These are phyloP conservation scores for Acanthamoeba lenticulata DNA, from an alignment of 208 protist species.

Conservation along the genomic window DNA sequence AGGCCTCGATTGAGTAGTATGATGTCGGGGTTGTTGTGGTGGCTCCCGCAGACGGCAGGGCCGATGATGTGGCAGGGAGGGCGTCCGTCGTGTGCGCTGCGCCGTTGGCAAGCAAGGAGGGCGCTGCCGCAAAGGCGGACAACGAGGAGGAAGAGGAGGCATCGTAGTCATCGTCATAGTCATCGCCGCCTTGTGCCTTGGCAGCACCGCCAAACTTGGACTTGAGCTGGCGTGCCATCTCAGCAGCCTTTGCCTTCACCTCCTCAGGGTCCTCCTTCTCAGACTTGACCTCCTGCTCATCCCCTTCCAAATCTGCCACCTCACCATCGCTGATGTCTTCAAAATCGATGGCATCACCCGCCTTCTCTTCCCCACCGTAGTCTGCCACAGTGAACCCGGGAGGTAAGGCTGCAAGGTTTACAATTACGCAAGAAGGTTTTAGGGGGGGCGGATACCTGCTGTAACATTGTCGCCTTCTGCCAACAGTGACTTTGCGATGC, in stretches of 20 bases:
- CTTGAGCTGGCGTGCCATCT: constrained; percentile 32
- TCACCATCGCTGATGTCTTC: constrained; percentile 13
- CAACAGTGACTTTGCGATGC: not conserved
- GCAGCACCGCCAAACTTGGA: not conserved
- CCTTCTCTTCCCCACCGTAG: constrained; percentile 32
- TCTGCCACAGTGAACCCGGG: not conserved
- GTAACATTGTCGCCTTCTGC: not conserved
- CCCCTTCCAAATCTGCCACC: not conserved
- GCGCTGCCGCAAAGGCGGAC: not conserved
- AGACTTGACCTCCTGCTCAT: not conserved
- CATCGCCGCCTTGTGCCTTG: not conserved
- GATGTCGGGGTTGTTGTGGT: not conserved
- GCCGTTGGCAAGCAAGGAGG: not conserved
- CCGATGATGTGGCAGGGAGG: not conserved
- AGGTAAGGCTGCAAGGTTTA: not conserved
- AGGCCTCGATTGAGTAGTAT: not conserved
- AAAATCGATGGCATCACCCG: constrained; percentile 42
- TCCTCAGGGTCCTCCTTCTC: constrained; percentile 34
- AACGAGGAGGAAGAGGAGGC: not conserved
- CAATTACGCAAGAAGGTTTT: not conserved
- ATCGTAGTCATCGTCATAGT: constrained; percentile 43
- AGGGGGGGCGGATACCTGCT: not conserved
- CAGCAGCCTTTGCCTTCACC: not conserved
- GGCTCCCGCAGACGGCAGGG: not conserved
- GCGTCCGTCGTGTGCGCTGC: not conserved